Conservation (phyloP, 495 filamentous ascomycete species). For the Penicillium desertorum region DNA sequence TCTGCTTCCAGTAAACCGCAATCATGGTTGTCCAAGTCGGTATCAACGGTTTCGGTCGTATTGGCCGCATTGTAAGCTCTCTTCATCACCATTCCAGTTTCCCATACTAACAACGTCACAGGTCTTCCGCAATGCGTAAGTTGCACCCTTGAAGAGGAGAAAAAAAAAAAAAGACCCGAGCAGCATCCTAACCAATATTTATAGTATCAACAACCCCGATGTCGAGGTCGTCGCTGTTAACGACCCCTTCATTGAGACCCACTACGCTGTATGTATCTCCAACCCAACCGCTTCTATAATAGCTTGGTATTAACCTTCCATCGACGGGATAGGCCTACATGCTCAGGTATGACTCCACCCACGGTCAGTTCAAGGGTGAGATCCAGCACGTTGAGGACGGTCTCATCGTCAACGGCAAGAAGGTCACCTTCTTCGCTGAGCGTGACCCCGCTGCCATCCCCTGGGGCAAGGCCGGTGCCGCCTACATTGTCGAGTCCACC, state of each 20-base stretch:
- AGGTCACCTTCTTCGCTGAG: conserved; percentile 92
- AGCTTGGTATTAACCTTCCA: neutral
- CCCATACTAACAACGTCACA: conserved; percentile 30
- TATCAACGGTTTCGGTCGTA: conserved; percentile 99
- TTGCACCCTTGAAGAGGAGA: conserved; percentile 15
- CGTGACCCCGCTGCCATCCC: conserved; percentile 88
- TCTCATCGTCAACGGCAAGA: conserved; percentile 93
- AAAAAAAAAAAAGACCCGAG: neutral
- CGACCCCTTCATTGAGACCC: conserved; percentile 97
- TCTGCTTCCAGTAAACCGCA: conserved; percentile 21
- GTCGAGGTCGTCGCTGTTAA: conserved; percentile 95
- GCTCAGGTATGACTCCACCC: conserved; percentile 97
- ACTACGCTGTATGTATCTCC: conserved; percentile 82
- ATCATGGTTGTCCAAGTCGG: conserved; percentile 70
- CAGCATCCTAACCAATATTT: conserved; percentile 35
- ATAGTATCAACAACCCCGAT: conserved; percentile 78
- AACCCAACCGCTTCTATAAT: neutral
- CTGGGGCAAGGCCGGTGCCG: conserved; percentile 84
- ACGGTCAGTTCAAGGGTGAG: conserved; percentile 94
- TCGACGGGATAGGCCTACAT: conserved; percentile 77
- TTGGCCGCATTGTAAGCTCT: conserved; percentile 82
- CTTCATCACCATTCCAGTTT: neutral
- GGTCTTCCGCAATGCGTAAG: conserved; percentile 80
- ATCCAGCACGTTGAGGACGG: conserved; percentile 67
- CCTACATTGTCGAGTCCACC: conserved; percentile 97